A percentile compares a stretch with the other conserved stretches of the same genome.
phyloP scores from a whole-genome alignment of 2,329 filamentous ascomycete species.

The Pseudocercospora crystallina region DNA sequence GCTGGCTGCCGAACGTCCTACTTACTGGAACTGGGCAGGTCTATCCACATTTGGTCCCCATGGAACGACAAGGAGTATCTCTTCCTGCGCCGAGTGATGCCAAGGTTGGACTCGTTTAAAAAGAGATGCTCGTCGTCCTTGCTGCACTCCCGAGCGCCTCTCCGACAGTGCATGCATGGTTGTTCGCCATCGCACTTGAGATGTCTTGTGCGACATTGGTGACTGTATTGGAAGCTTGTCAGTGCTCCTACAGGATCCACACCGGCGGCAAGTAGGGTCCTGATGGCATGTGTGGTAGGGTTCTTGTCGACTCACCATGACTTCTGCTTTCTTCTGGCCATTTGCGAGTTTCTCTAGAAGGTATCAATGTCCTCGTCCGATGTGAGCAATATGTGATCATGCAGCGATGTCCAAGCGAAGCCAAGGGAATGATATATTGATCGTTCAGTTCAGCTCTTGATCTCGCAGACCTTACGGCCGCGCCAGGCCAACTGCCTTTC shows the following conservation, averaged over 20 bases:
- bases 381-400: too few relatives aligned
- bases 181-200: slow-evolving; percentile 13
- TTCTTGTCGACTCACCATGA: slow-evolving; percentile 7
- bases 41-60: slow-evolving; percentile 8
- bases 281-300: background rate
- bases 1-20: too few relatives aligned
- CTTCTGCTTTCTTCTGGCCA: slow-evolving; percentile 11
- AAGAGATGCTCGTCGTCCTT: slow-evolving; percentile 12
- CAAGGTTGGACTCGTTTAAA: slow-evolving; percentile 6
- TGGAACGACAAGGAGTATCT: slow-evolving; percentile 5
- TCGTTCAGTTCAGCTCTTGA: too few relatives aligned
- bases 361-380: too few relatives aligned
- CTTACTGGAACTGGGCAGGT: slow-evolving; percentile 10
- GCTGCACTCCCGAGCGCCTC: slow-evolving; percentile 6
- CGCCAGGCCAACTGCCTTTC: too few relatives aligned
- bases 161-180: slow-evolving; percentile 10
- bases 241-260: slow-evolving; percentile 8
- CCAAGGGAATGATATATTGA: too few relatives aligned
- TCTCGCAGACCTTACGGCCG: too few relatives aligned
- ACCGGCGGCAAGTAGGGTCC: background rate
- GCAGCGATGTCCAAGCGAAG: too few relatives aligned
- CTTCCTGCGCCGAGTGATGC: slow-evolving; percentile 9
- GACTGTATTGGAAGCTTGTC: slow-evolving; percentile 2
- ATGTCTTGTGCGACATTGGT: slow-evolving; percentile 13
- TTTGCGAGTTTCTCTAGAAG: background rate